Conservation (phyloP, 73 alveolate species). For the Paramecium tetraurelia region DNA sequence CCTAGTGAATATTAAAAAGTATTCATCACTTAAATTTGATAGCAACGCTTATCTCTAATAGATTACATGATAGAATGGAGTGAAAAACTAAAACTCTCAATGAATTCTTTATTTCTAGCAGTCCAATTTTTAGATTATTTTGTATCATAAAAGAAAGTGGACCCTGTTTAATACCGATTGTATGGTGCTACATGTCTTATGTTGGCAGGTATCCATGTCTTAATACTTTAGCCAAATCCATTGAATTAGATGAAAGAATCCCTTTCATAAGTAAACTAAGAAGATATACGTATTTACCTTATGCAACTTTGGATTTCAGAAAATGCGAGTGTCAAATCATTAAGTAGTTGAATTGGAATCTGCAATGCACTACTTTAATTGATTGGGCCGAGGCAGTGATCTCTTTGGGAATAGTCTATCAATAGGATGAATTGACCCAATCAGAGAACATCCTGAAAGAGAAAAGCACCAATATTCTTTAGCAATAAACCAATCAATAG, state of each 20-base stretch:
- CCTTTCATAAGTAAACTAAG: slow-evolving; percentile 60
- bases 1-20: slow-evolving; percentile 27
- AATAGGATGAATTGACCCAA: slow-evolving; percentile 14
- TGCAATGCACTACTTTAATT: slow-evolving; percentile 46
- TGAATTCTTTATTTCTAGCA: slow-evolving; percentile 9
- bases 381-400: slow-evolving; percentile 54
- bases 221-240: slow-evolving; percentile 34
- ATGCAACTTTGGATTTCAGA: slow-evolving; percentile 41
- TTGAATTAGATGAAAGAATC: slow-evolving; percentile 64
- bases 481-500: background rate
- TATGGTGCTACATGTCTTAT: slow-evolving; percentile 61
- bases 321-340: slow-evolving; percentile 45
- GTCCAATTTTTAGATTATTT: slow-evolving; percentile 41
- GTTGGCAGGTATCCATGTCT: slow-evolving; percentile 50
- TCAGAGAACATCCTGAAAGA: slow-evolving; percentile 54
- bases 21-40: background rate
- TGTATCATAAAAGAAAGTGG: background rate
- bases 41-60: slow-evolving; percentile 16
- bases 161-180: slow-evolving; percentile 2
- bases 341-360: slow-evolving; percentile 54
- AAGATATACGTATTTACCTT: slow-evolving; percentile 52
- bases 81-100: slow-evolving; percentile 19
- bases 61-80: slow-evolving; percentile 53
- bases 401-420: slow-evolving; percentile 26
- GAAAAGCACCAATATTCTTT: background rate